Conservation (phyloP, 2,329 filamentous ascomycete genomes). For the Alternaria sp. region DNA sequence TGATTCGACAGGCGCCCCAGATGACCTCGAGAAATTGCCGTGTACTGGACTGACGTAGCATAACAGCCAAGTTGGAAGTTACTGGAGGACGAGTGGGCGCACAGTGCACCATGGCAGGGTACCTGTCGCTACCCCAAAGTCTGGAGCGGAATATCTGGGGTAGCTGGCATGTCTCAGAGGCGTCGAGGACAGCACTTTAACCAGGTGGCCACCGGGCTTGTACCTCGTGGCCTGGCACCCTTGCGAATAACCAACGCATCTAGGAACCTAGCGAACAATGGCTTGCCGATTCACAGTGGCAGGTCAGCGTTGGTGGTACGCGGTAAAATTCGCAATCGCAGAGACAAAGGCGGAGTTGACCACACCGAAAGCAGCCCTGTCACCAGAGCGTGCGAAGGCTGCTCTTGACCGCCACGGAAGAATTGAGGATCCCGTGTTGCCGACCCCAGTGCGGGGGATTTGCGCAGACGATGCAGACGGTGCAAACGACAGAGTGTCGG, state of each 20-base stretch:
- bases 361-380: conserved; percentile 35
- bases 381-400: conserved; percentile 33
- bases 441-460: not conserved
- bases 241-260: conserved; percentile 20
- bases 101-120: conserved; percentile 25
- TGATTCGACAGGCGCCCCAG: conserved; percentile 43
- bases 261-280: conserved; percentile 39
- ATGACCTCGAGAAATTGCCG: conserved; percentile 44
- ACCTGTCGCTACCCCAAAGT: conserved; percentile 22
- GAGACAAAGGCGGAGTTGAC: conserved; percentile 23
- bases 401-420: conserved; percentile 35
- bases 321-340: conserved; percentile 21
- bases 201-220: conserved; percentile 19
- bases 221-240: conserved; percentile 31
- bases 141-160: conserved; percentile 26
- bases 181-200: conserved; percentile 13
- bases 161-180: conserved; percentile 23
- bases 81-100: conserved; percentile 19
- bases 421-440: conserved; percentile 37
- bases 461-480: not conserved
- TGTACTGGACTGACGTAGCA: conserved; percentile 41
- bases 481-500: not conserved
- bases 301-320: conserved; percentile 16
- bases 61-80: conserved; percentile 15
- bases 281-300: conserved; percentile 16